A percentile compares a stretch with the other conserved stretches of the same genome.
These are phyloP conservation scores for Alternaria dauci DNA, from an alignment of 2,329 filamentous ascomycete species.

Conservation along the genomic window DNA sequence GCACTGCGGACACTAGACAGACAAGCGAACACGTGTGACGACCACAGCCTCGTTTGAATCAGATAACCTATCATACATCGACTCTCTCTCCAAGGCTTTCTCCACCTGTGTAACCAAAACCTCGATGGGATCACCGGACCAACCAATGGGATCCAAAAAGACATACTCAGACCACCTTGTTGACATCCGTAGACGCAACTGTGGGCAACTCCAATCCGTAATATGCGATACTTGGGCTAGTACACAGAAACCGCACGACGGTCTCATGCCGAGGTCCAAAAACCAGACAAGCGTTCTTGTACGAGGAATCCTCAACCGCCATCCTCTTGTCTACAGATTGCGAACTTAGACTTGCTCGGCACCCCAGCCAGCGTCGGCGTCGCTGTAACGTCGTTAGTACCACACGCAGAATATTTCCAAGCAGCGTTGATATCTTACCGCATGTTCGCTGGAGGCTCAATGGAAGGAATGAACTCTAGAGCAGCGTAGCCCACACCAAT, in stretches of 20 bases:
- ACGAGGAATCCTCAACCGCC: conserved; percentile 39
- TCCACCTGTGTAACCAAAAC: conserved; percentile 9
- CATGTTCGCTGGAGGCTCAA: conserved; percentile 64
- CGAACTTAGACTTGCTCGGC: conserved; percentile 60
- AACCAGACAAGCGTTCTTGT: conserved; percentile 4
- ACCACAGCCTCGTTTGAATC: conserved; percentile 9
- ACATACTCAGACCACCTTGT: not conserved
- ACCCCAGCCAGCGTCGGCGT: conserved; percentile 63
- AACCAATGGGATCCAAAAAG: conserved; percentile 1
- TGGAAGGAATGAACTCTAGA: conserved; percentile 60
- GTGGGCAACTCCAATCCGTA: conserved; percentile 10
- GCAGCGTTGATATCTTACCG: conserved; percentile 43
- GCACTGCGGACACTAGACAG: conserved; percentile 32
- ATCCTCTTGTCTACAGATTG: conserved; percentile 25
- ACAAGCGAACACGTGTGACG: conserved; percentile 31
- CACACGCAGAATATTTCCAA: not conserved
- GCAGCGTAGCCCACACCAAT: conserved; percentile 77
- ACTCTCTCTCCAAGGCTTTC: not conserved
- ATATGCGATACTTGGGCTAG: conserved; percentile 21
- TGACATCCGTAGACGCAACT: not conserved
- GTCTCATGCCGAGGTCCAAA: conserved; percentile 11
- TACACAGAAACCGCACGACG: conserved; percentile 22
- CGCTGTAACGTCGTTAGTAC: conserved; percentile 43
- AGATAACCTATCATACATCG: conserved; percentile 23
- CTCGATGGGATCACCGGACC: conserved; percentile 3